Evolutionary conservation across 2,329 filamentous ascomycete species (phyloP).

Genomic region (Colletotrichum lupini): DNA sequence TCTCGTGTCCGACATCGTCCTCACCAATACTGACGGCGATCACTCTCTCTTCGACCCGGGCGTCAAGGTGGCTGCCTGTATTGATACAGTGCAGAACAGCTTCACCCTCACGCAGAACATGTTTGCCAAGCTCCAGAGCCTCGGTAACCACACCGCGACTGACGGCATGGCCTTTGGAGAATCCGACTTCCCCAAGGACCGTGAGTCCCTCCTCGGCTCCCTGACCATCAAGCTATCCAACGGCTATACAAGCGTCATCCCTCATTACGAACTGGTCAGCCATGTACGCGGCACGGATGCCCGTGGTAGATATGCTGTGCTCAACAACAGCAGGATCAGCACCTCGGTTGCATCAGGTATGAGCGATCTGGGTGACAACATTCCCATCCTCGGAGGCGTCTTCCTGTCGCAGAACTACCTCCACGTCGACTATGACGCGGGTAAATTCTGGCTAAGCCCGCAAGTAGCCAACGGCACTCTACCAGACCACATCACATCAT

Average conservation of each 20-base stretch:
- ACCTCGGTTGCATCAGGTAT: slow-evolving; percentile 25
- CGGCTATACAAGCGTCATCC: slow-evolving; percentile 36
- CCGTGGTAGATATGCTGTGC: slow-evolving; percentile 30
- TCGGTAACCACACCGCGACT: slow-evolving; percentile 17
- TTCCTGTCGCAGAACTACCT: slow-evolving; percentile 37
- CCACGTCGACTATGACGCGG: slow-evolving; percentile 30
- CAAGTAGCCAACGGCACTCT: slow-evolving; percentile 30
- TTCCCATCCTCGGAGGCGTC: slow-evolving; percentile 34
- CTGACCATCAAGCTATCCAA: slow-evolving; percentile 35
- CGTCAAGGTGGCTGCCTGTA: slow-evolving; percentile 33
- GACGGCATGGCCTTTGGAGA: not conserved
- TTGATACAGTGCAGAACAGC: slow-evolving; percentile 37
- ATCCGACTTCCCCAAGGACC: slow-evolving; percentile 12
- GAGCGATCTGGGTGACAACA: slow-evolving; percentile 34
- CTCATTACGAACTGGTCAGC: slow-evolving; percentile 35
- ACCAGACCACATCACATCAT: slow-evolving; percentile 23
- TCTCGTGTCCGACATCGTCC: slow-evolving; percentile 32
- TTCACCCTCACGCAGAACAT: slow-evolving; percentile 35
- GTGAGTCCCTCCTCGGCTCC: slow-evolving; percentile 29
- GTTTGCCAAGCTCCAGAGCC: slow-evolving; percentile 22
- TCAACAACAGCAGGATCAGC: slow-evolving; percentile 28
- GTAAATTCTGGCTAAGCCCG: slow-evolving; percentile 36
- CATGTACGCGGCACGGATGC: slow-evolving; percentile 34
- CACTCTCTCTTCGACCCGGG: slow-evolving; percentile 34
- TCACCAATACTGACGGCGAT: slow-evolving; percentile 35